Conservation (phyloP, 202 grass and related monocot genomes). For the Brachypodium distachyon region DNA sequence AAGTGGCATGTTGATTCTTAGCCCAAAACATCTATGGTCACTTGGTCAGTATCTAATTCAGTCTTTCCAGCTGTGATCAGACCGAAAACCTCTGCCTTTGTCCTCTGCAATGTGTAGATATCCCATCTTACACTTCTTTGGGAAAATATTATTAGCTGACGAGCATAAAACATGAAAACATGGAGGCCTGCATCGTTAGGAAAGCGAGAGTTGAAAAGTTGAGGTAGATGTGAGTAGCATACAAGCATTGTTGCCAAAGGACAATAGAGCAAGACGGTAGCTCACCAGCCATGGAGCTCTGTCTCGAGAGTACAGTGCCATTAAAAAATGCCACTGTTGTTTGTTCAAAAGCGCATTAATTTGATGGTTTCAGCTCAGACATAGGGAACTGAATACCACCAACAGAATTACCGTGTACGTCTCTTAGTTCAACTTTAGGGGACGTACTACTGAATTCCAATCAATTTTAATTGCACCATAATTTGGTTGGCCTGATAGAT, state of each 20-base stretch:
- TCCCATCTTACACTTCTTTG: constrained; percentile 31
- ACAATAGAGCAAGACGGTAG: constrained; percentile 41
- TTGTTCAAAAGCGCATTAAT: background rate
- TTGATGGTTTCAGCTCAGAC: constrained; percentile 42
- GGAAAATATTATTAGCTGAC: background rate
- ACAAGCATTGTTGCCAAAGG: constrained; percentile 45
- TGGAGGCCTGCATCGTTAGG: background rate
- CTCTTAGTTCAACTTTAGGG: constrained; percentile 62
- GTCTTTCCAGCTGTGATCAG: background rate
- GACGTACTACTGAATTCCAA: constrained; percentile 54
- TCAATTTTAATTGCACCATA: constrained; percentile 83
- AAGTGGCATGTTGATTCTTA: background rate
- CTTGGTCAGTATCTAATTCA: constrained; percentile 14
- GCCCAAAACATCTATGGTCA: background rate
- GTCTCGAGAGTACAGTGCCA: constrained; percentile 47
- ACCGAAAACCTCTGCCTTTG: background rate
- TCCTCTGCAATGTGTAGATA: background rate
- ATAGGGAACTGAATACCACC: constrained; percentile 49
- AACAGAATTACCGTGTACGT: constrained; percentile 45
- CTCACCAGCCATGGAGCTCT: constrained; percentile 48
- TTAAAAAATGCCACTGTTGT: constrained; percentile 3
- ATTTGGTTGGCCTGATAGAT: constrained; percentile 63
- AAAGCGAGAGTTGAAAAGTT: background rate
- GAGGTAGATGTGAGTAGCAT: constrained; percentile 2
- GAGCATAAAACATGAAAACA: background rate